Conservation (phyloP, 2,329 filamentous ascomycete species). For the Penicillium sp. region DNA sequence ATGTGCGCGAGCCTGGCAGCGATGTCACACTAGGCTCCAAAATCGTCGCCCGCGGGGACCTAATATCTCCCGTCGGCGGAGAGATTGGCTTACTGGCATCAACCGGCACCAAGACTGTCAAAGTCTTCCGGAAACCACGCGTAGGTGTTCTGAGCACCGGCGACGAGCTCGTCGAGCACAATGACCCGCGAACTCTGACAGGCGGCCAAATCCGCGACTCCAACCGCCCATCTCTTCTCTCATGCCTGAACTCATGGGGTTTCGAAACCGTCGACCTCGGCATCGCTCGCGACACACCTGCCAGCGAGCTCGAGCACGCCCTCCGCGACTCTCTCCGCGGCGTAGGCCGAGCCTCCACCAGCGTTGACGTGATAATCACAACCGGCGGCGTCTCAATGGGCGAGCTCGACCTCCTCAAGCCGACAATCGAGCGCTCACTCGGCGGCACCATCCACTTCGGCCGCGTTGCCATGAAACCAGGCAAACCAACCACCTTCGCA, state of each 20-base stretch:
- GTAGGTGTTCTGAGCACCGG: constrained; percentile 90
- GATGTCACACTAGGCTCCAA: constrained; percentile 70
- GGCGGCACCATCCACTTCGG: constrained; percentile 96
- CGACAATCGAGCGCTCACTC: constrained; percentile 85
- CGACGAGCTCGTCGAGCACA: constrained; percentile 83
- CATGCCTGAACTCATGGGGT: constrained; percentile 70
- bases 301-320: constrained; percentile 71
- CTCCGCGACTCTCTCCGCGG: constrained; percentile 71
- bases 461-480: constrained; percentile 95
- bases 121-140: constrained; percentile 71
- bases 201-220: constrained; percentile 90
- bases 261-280: constrained; percentile 82
- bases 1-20: constrained; percentile 86
- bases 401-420: constrained; percentile 93
- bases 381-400: constrained; percentile 97
- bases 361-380: constrained; percentile 81
- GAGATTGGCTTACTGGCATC: constrained; percentile 89
- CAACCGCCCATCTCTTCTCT: constrained; percentile 83
- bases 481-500: constrained; percentile 96
- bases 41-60: constrained; percentile 74
- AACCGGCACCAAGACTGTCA: constrained; percentile 70
- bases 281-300: constrained; percentile 62
- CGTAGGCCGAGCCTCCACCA: constrained; percentile 38
- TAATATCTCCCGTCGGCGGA: constrained; percentile 82
- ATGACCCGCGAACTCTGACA: constrained; percentile 59